Base-by-base conservation (phyloP, 1,139 yeast genomes). In the Magnusiomyces suaveolens region DNA sequence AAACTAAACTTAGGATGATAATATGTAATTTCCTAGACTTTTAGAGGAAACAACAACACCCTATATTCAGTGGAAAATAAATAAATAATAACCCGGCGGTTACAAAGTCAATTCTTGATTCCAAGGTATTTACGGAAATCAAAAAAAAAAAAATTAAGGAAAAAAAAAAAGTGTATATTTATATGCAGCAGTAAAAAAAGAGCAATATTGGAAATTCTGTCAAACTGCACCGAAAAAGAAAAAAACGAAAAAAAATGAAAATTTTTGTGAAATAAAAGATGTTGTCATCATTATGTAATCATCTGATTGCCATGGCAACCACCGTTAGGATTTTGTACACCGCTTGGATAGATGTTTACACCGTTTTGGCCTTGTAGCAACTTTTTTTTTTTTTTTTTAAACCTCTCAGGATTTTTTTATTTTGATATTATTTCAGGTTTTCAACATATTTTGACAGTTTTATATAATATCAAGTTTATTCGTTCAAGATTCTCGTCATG, bases 41-140 rank as follows among this genome's bases (percentile, higher is more conserved):
- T 43, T 23, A 48, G 43, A 58, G 63, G 64, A 63, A 63, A 62
- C 59, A 57, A 60, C 64, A 54, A 61, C 57, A 63, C 64, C 63
- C 77, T 57, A n/a, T 36, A 43, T 10, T 24, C 29, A 38, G 46
- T 41, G n/a, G n/a, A n/a, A 26, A 23, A 18, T 18, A 41, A 23
- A 41, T 38, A 48, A 6, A 39, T 16, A 18, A 32, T 16, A 33
- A 47, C 18, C 20, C 29, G n/a, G n/a, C n/a, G n/a, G n/a, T n/a
- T n/a, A n/a, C n/a, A n/a, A n/a, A n/a, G n/a, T n/a, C n/a, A n/a
- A n/a, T n/a, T n/a, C n/a, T n/a, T n/a, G n/a, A n/a, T n/a, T n/a
- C n/a, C n/a, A n/a, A n/a, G n/a, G n/a, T n/a, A n/a, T n/a, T n/a
- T n/a, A n/a, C n/a, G n/a, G n/a, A n/a, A n/a, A 33, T 14, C 16